Evolutionary conservation across 257 asterid species (phyloP).

Genomic region (Gentiana macrophylla): DNA sequence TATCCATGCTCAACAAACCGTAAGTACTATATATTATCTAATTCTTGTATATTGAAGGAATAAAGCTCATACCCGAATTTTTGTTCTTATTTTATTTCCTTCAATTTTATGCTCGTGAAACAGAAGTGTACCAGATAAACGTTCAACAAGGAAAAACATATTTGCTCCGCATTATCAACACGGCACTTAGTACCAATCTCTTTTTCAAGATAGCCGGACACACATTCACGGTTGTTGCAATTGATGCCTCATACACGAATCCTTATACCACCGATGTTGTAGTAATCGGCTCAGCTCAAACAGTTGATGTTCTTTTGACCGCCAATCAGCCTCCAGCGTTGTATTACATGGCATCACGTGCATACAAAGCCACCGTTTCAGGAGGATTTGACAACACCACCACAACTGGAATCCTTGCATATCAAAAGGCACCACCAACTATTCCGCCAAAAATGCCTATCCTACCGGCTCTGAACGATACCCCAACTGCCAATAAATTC

Average conservation of each 20-base stretch:
- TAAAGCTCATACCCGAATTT: background rate
- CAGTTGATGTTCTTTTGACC: conserved; percentile 28
- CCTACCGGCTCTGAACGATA: conserved; percentile 2
- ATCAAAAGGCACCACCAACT: background rate
- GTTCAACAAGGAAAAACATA: conserved; percentile 24
- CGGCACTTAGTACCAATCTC: conserved; percentile 36
- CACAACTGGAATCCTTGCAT: conserved; percentile 3
- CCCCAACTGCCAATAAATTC: conserved; percentile 8
- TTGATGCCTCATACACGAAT: conserved; percentile 34
- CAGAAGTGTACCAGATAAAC: conserved; percentile 31
- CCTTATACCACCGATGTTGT: conserved; percentile 28
- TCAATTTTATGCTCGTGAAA: background rate
- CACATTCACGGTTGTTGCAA: conserved; percentile 29
- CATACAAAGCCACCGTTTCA: background rate
- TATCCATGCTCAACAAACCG: conserved; percentile 45
- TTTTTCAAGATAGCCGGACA: conserved; percentile 45
- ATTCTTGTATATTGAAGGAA: too few species aligned
- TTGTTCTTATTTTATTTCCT: background rate
- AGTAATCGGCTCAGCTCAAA: conserved; percentile 33
- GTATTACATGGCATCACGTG: conserved; percentile 8
- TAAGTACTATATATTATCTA: conserved; percentile 5
- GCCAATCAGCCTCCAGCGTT: conserved; percentile 11
- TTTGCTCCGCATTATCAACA: conserved; percentile 34
- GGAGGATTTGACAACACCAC: conserved; percentile 4
- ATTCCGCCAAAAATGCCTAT: background rate